Evolutionary conservation across 305 asterid species (phyloP).

Genomic region (Fraxinus velutina): DNA sequence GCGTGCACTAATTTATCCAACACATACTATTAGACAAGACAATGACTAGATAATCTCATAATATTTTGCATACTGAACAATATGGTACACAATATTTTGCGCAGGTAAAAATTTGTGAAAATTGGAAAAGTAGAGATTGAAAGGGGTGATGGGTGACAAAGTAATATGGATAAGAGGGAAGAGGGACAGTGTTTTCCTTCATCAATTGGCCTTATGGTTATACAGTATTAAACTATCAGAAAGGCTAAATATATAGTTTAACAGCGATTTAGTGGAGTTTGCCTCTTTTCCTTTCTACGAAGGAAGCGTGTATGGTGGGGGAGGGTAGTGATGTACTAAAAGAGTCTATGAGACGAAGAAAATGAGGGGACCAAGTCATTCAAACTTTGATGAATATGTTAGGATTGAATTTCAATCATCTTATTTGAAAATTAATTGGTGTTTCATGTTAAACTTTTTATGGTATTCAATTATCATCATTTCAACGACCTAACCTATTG

Average conservation of each 20-base stretch:
- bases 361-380: constrained; percentile 34
- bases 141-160: neutral
- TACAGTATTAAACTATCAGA: neutral
- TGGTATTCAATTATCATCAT: no score
- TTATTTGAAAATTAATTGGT: no score
- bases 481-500: no score
- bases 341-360: constrained; percentile 23
- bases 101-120: neutral
- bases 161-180: neutral
- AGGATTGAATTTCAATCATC: no score
- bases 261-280: neutral
- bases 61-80: neutral
- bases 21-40: neutral
- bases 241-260: neutral
- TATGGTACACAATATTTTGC: neutral
- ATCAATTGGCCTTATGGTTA: neutral
- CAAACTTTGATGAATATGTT: neutral
- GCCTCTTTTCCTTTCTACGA: constrained; percentile 38
- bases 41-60: neutral
- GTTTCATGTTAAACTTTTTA: no score
- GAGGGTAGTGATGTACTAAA: neutral
- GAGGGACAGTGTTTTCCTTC: neutral
- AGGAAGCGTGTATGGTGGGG: constrained; percentile 34
- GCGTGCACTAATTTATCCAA: no score
- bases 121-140: neutral